Percentiles rank a stretch among this genome's conserved stretches.
Evolutionary conservation across 2,329 filamentous ascomycete genomes (phyloP).

Genomic region (Aspergillus sclerotialis): DNA sequence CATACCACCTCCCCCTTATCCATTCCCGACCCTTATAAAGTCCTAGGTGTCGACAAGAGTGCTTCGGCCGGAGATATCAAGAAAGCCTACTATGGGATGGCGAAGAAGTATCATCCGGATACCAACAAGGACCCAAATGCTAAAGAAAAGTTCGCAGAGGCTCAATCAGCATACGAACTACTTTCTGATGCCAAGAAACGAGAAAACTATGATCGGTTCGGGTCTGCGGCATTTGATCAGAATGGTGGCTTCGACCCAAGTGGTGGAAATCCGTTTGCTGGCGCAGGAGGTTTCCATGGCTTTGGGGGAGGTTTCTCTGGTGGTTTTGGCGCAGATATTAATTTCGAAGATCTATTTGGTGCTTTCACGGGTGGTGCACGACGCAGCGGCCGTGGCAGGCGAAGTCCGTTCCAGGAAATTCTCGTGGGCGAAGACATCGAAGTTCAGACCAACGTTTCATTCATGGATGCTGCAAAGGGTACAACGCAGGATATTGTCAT

Average conservation of each 20-base stretch:
- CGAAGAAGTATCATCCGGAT: conserved; percentile 96
- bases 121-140: conserved; percentile 93
- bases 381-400: conserved; percentile 46
- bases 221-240: conserved; percentile 65
- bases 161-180: conserved; percentile 89
- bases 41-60: conserved; percentile 74
- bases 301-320: conserved; percentile 45
- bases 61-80: conserved; percentile 88
- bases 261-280: conserved; percentile 47
- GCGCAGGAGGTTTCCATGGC: conserved; percentile 54
- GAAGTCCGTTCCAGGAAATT: conserved; percentile 71
- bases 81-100: conserved; percentile 94
- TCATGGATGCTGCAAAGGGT: conserved; percentile 93
- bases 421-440: conserved; percentile 95
- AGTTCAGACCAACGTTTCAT: conserved; percentile 84
- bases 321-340: conserved; percentile 73
- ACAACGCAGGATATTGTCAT: conserved; percentile 81
- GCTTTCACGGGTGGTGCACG: conserved; percentile 64
- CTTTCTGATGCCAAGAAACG: conserved; percentile 90
- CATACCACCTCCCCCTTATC: conserved; percentile 48
- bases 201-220: conserved; percentile 85
- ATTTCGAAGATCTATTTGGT: conserved; percentile 92
- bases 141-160: conserved; percentile 90
- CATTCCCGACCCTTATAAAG: conserved; percentile 77
- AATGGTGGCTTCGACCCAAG: conserved; percentile 71